phyloP scores from a whole-genome alignment of 2,329 filamentous ascomycete genomes.

The Calonectria pteridis region DNA sequence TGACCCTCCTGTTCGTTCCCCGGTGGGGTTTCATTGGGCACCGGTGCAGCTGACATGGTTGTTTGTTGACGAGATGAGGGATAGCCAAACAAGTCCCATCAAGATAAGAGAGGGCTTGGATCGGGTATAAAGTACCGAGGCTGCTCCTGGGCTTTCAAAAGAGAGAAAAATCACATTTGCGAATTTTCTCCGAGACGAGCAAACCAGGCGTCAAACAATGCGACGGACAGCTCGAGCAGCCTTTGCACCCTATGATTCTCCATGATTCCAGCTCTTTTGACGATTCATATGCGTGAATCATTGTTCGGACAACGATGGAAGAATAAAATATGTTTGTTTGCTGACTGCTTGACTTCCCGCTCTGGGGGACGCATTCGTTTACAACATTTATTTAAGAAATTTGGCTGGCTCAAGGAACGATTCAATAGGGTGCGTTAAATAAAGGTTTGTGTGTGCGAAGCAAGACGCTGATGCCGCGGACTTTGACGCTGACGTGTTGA shows the following conservation, averaged over 20 bases:
- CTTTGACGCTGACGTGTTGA: neutral
- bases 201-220: neutral
- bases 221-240: neutral
- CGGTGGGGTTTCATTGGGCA: conserved; percentile 12
- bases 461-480: neutral
- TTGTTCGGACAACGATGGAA: neutral
- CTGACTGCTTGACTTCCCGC: neutral
- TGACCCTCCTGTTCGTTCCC: neutral
- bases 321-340: neutral
- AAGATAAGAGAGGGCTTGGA: neutral
- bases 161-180: neutral
- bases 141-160: neutral
- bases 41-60: conserved; percentile 2
- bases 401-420: neutral
- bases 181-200: neutral
- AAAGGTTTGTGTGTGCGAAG: neutral
- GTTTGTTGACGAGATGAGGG: neutral
- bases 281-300: neutral
- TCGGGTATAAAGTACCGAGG: neutral
- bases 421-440: neutral
- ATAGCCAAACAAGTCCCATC: neutral
- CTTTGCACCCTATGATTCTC: neutral
- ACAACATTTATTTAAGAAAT: neutral
- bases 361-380: neutral
- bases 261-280: neutral